These are phyloP conservation scores for Penicillium fimorum DNA, from an alignment of 495 filamentous ascomycete species.

Conservation along the genomic window DNA sequence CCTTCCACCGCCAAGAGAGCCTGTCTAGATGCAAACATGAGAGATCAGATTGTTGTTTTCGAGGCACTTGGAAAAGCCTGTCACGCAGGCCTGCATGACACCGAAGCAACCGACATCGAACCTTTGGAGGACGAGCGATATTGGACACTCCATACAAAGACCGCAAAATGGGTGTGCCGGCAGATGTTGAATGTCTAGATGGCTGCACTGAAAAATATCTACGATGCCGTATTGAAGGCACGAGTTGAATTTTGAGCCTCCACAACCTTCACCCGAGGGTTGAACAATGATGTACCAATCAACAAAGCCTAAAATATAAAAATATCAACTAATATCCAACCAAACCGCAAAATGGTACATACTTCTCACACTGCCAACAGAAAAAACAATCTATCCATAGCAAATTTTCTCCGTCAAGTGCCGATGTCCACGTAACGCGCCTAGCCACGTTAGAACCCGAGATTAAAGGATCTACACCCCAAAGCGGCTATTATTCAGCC, in stretches of 20 bases:
- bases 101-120: constrained; percentile 29
- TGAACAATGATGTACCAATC: neutral
- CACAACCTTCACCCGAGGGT: neutral
- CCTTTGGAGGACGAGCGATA: constrained; percentile 39
- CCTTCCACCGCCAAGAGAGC: constrained; percentile 13
- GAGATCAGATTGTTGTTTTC: constrained; percentile 81
- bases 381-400: constrained; percentile 1
- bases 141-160: constrained; percentile 66
- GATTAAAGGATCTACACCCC: constrained; percentile 14
- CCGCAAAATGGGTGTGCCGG: constrained; percentile 70
- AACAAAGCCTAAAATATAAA: neutral
- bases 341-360: no score
- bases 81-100: constrained; percentile 11
- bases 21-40: constrained; percentile 66
- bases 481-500: constrained; percentile 4
- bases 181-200: constrained; percentile 30
- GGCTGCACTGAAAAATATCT: neutral
- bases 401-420: constrained; percentile 4
- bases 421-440: neutral
- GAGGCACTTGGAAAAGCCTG: constrained; percentile 59
- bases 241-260: neutral
- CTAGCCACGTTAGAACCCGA: constrained; percentile 5
- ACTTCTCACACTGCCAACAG: neutral
- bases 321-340: neutral
- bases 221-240: neutral